phyloP scores from a whole-genome alignment of 495 filamentous ascomycete genomes.

The Zalerion maritima region DNA sequence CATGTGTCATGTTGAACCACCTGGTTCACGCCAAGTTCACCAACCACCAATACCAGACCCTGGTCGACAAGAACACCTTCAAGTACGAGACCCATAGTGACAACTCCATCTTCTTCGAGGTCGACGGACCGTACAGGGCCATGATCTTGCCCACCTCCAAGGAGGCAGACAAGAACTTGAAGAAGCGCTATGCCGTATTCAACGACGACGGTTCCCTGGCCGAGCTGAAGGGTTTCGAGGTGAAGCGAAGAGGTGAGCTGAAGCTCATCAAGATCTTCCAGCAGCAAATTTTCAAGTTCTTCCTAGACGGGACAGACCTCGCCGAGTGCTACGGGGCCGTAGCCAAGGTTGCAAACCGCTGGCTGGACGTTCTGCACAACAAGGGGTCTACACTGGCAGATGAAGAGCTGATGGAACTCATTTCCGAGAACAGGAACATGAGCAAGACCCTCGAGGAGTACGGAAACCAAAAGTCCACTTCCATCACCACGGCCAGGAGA shows the following conservation, averaged over 20 bases:
- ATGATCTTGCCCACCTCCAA: conserved; percentile 97
- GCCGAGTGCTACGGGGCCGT: conserved; percentile 82
- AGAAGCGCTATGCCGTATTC: conserved; percentile 98
- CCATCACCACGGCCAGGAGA: conserved; percentile 94
- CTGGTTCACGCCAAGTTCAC: conserved; percentile 91
- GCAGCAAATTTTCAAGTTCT: conserved; percentile 98
- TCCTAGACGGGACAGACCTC: conserved; percentile 77
- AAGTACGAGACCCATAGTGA: conserved; percentile 92
- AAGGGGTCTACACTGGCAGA: conserved; percentile 80
- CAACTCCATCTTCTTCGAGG: conserved; percentile 99
- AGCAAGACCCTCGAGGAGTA: conserved; percentile 92
- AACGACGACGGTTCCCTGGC: conserved; percentile 93
- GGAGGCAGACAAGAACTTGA: conserved; percentile 98
- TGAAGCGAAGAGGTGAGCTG: conserved; percentile 94
- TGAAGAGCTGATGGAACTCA: conserved; percentile 94
- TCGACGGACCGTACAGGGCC: conserved; percentile 91
- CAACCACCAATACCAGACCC: conserved; percentile 89
- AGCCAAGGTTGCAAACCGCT: conserved; percentile 87
- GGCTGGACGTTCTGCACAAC: conserved; percentile 85
- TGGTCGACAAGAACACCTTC: conserved; percentile 64
- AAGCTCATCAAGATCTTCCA: conserved; percentile 99
- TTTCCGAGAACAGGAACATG: conserved; percentile 98
- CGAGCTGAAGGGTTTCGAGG: conserved; percentile 96
- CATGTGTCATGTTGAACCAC: conserved; percentile 98
- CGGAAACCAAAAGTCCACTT: conserved; percentile 86